Evolutionary conservation across 1,284 basidiomycete genomes (phyloP).

Genomic region (Schizopora paradoxa): DNA sequence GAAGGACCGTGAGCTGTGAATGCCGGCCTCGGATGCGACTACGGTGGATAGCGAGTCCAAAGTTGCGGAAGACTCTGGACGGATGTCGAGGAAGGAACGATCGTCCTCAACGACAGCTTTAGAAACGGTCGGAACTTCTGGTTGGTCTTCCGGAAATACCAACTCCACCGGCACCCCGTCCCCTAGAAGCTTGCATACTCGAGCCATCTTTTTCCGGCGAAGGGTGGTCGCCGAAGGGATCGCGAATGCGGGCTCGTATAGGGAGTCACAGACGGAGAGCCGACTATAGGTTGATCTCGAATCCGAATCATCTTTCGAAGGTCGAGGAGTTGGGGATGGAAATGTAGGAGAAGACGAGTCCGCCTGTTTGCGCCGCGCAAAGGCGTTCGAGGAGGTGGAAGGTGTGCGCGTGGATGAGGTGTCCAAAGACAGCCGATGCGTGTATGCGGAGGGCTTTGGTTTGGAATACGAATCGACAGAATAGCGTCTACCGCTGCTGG

Average conservation of each 20-base stretch:
- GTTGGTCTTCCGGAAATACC: conserved; percentile 9
- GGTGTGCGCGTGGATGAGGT: background rate
- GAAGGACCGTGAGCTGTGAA: too few species aligned
- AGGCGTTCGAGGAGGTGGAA: conserved; percentile 1
- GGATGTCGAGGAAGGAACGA: too few species aligned
- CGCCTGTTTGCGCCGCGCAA: background rate
- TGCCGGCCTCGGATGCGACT: too few species aligned
- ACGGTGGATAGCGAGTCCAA: too few species aligned
- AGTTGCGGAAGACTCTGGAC: too few species aligned
- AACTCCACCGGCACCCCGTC: conserved; percentile 16
- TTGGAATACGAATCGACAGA: conserved; percentile 7
- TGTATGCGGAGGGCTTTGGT: background rate
- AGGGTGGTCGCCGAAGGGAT: conserved; percentile 9
- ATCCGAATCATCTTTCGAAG: background rate
- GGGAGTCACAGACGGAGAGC: conserved; percentile 9
- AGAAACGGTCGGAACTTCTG: background rate
- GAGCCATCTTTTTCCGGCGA: conserved; percentile 16
- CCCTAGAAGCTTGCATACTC: conserved; percentile 16
- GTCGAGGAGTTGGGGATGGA: background rate
- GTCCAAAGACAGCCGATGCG: background rate
- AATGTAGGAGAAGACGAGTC: background rate
- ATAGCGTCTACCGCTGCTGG: background rate
- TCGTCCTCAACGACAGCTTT: background rate
- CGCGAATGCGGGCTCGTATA: conserved; percentile 11
- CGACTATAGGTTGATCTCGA: conserved; percentile 3